Conservation (phyloP, 2,329 filamentous ascomycete species). For the Aspergillus pseudoterreus region DNA sequence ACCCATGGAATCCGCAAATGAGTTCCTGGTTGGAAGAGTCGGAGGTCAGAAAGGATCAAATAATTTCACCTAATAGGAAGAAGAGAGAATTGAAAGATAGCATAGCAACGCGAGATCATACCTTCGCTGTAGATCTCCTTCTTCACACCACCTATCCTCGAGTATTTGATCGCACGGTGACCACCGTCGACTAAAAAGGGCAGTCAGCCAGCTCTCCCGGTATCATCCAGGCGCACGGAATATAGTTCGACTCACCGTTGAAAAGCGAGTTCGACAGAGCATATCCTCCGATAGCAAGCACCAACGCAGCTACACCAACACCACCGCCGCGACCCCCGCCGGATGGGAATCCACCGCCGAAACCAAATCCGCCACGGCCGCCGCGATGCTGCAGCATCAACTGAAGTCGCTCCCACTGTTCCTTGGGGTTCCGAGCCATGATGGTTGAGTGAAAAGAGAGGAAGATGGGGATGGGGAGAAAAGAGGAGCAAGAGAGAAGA, state of each 20-base stretch:
- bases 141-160: constrained; percentile 83
- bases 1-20: constrained; percentile 95
- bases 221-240: neutral
- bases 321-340: constrained; percentile 53
- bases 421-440: constrained; percentile 56
- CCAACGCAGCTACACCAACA: constrained; percentile 50
- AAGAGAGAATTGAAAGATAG: constrained; percentile 8
- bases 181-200: constrained; percentile 76
- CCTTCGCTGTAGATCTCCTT: constrained; percentile 97
- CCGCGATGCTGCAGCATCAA: constrained; percentile 55
- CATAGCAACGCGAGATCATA: constrained; percentile 31
- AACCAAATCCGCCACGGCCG: constrained; percentile 46
- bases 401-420: constrained; percentile 65
- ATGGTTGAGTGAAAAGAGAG: constrained; percentile 16
- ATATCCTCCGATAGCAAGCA: constrained; percentile 46
- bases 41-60: neutral
- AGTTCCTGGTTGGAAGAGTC: constrained; percentile 58
- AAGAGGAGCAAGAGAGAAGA: constrained; percentile 21
- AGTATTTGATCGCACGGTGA: constrained; percentile 98
- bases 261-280: constrained; percentile 58
- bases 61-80: neutral
- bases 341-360: constrained; percentile 44
- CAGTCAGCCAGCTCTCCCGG: constrained; percentile 10
- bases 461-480: constrained; percentile 3
- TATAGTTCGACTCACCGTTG: constrained; percentile 51